These are phyloP conservation scores for Ambrosia hybrid DNA, from an alignment of 140 eudicot genomes.

Conservation along the genomic window DNA sequence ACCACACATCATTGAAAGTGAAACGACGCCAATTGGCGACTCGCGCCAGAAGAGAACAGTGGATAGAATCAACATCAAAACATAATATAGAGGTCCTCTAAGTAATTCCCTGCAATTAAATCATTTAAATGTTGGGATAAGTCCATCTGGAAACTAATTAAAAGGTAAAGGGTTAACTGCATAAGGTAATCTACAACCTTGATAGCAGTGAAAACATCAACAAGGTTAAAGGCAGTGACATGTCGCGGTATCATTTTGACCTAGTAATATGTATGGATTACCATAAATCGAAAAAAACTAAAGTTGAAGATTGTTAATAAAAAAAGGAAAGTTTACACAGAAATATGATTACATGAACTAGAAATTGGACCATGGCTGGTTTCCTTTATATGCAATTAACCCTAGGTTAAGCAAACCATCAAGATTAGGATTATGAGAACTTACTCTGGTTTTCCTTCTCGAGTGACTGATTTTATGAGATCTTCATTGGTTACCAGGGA, in stretches of 20 bases:
- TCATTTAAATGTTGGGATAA: neutral
- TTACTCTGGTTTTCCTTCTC: conserved; percentile 96
- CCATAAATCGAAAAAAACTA: neutral
- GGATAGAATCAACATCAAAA: conserved; percentile 58
- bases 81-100: conserved; percentile 92
- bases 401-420: neutral
- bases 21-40: conserved; percentile 84
- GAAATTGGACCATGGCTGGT: neutral
- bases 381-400: neutral
- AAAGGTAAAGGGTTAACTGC: neutral
- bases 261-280: conserved; percentile 1
- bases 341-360: neutral
- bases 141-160: neutral
- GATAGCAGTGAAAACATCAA: neutral
- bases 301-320: neutral
- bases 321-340: neutral
- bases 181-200: neutral
- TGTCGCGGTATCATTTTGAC: neutral
- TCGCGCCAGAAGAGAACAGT: conserved; percentile 87
- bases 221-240: neutral
- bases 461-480: conserved; percentile 80
- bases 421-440: conserved; percentile 7
- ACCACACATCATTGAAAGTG: conserved; percentile 96
- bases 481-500: conserved; percentile 74
- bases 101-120: conserved; percentile 75